These are phyloP conservation scores for Solanum sejunctum DNA, from an alignment of 257 asterid genomes.

Conservation along the genomic window DNA sequence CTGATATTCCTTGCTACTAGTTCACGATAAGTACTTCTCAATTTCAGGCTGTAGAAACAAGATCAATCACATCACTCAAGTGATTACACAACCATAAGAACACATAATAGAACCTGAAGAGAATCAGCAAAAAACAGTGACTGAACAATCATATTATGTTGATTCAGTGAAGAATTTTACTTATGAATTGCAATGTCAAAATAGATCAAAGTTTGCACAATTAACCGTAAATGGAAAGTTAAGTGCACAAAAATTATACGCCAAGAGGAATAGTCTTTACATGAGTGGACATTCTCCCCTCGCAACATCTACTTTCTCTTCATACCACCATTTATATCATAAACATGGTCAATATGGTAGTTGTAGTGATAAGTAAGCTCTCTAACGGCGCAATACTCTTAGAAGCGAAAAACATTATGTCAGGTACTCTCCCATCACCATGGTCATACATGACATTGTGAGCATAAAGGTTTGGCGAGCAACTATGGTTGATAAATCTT, in stretches of 20 bases:
- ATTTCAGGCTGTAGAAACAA: neutral
- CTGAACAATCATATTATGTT: neutral
- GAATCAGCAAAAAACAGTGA: neutral
- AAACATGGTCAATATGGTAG: conserved; percentile 6
- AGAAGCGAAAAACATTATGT: conserved; percentile 38
- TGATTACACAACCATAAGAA: neutral
- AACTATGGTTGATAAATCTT: conserved; percentile 34
- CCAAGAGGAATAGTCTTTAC: neutral
- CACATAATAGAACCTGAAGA: neutral
- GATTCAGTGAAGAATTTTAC: neutral
- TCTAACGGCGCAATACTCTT: conserved; percentile 28
- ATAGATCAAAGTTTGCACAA: neutral
- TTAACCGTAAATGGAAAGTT: neutral
- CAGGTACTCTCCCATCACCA: conserved; percentile 27
- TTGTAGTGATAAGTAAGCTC: conserved; percentile 28
- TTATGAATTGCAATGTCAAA: neutral
- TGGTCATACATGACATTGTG: conserved; percentile 29
- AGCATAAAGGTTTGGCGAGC: conserved; percentile 29
- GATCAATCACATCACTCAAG: neutral
- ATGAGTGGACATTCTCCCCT: conserved; percentile 9
- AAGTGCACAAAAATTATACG: neutral
- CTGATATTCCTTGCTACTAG: neutral
- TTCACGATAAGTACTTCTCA: neutral
- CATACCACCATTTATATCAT: conserved; percentile 14
- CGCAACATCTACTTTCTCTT: conserved; percentile 18